Conservation (phyloP, 345 rosid species). For the Capsella bursapastoris region DNA sequence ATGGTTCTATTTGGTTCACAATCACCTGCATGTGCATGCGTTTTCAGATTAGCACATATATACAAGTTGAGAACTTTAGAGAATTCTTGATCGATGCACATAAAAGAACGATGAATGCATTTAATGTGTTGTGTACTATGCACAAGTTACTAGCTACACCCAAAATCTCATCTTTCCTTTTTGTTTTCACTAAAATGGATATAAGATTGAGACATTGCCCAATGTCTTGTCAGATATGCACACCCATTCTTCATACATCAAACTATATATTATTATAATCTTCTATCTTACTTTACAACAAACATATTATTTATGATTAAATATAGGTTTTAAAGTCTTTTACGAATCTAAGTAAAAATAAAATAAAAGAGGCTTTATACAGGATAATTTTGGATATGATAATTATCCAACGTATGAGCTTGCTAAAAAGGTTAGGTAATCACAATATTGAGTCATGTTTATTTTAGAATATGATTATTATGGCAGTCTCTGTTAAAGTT, state of each 20-base stretch:
- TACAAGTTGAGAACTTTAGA: background rate
- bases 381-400: background rate
- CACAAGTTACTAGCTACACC: constrained; percentile 42
- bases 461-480: background rate
- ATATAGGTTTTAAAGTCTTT: background rate
- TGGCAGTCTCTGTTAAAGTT: constrained; percentile 15
- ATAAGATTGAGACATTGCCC: constrained; percentile 43
- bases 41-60: constrained; percentile 19
- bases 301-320: background rate
- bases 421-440: background rate
- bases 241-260: constrained; percentile 10
- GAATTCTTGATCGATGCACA: constrained; percentile 14
- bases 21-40: constrained; percentile 57
- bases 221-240: constrained; percentile 36
- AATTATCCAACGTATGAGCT: constrained; percentile 14
- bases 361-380: too few species aligned
- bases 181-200: constrained; percentile 40
- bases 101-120: constrained; percentile 38
- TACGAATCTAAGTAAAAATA: too few species aligned
- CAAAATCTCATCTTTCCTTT: constrained; percentile 40
- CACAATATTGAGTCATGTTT: background rate
- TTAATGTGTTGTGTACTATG: constrained; percentile 40
- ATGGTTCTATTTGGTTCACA: constrained; percentile 75
- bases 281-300: background rate
- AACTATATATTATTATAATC: background rate